Percentiles rank a stretch among this genome's conserved stretches.
These are phyloP conservation scores for Calycina marina DNA, from an alignment of 2,329 filamentous ascomycete genomes.

Conservation along the genomic window DNA sequence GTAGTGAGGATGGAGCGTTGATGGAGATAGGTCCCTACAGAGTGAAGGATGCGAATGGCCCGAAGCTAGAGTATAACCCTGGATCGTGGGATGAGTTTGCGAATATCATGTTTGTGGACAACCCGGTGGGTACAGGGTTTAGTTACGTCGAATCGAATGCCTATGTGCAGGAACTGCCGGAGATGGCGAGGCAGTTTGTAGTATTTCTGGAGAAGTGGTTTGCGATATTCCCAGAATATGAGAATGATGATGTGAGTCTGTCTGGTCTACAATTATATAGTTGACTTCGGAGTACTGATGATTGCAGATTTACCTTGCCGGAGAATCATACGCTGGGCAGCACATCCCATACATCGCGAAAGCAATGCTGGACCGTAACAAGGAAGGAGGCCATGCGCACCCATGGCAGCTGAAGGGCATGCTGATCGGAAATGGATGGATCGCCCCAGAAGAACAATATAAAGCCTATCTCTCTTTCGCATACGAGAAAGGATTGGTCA, in stretches of 20 bases:
- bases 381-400: slow-evolving; percentile 31
- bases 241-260: slow-evolving; percentile 79
- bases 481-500: slow-evolving; percentile 60
- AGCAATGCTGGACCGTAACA: slow-evolving; percentile 79
- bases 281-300: slow-evolving; percentile 12
- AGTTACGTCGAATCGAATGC: slow-evolving; percentile 88
- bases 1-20: slow-evolving; percentile 88
- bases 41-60: slow-evolving; percentile 46
- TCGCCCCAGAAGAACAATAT: slow-evolving; percentile 82
- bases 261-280: too few species aligned
- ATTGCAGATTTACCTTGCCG: slow-evolving; percentile 72
- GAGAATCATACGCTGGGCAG: slow-evolving; percentile 93
- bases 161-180: slow-evolving; percentile 69
- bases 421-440: slow-evolving; percentile 96
- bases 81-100: slow-evolving; percentile 99
- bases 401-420: slow-evolving; percentile 73
- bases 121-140: slow-evolving; percentile 90
- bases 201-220: slow-evolving; percentile 88
- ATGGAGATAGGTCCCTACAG: slow-evolving; percentile 85
- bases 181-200: slow-evolving; percentile 84
- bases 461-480: slow-evolving; percentile 71
- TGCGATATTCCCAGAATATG: slow-evolving; percentile 77
- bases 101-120: slow-evolving; percentile 91
- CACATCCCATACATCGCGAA: slow-evolving; percentile 96
- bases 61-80: slow-evolving; percentile 60